A percentile compares a stretch with the other conserved stretches of the same genome.
Conservation (phyloP, 805 yeast genomes). For the Maudiozyma turicensis region DNA sequence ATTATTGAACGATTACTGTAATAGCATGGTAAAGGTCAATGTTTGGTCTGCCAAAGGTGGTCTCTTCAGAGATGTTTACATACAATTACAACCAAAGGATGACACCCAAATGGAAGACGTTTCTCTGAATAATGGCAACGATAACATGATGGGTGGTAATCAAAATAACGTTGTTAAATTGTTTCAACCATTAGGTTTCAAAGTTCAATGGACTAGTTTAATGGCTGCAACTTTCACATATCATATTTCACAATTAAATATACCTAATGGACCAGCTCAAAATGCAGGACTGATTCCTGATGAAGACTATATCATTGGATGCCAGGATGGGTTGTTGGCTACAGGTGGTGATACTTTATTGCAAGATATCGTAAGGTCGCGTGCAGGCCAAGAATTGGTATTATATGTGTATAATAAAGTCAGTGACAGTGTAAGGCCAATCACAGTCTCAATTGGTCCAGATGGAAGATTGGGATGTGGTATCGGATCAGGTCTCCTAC, state of each 20-base stretch:
- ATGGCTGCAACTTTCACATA: slow-evolving; percentile 74
- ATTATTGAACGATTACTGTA: slow-evolving; percentile 9
- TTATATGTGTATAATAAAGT: slow-evolving; percentile 82
- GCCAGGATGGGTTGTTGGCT: slow-evolving; percentile 74
- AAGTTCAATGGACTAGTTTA: slow-evolving; percentile 70
- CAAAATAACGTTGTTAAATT: not conserved
- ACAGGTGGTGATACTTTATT: slow-evolving; percentile 81
- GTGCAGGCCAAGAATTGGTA: slow-evolving; percentile 36
- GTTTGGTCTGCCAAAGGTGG: slow-evolving; percentile 91
- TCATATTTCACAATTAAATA: slow-evolving; percentile 69
- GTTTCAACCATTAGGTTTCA: slow-evolving; percentile 50
- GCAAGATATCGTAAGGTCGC: slow-evolving; percentile 53
- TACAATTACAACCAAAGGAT: slow-evolving; percentile 24
- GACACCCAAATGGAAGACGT: slow-evolving; percentile 21
- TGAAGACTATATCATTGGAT: slow-evolving; percentile 81
- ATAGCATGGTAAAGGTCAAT: slow-evolving; percentile 35
- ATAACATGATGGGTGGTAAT: slow-evolving; percentile 9
- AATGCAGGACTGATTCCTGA: slow-evolving; percentile 74
- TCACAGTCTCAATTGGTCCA: slow-evolving; percentile 75
- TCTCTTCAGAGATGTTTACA: slow-evolving; percentile 33
- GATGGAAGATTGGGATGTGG: slow-evolving; percentile 84
- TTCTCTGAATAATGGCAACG: slow-evolving; percentile 12
- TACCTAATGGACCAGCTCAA: slow-evolving; percentile 68
- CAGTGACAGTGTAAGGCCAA: slow-evolving; percentile 77
- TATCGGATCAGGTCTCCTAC: slow-evolving; percentile 87